These are phyloP conservation scores for Sporothrix pallida DNA, from an alignment of 2,329 filamentous ascomycete genomes.

Conservation along the genomic window DNA sequence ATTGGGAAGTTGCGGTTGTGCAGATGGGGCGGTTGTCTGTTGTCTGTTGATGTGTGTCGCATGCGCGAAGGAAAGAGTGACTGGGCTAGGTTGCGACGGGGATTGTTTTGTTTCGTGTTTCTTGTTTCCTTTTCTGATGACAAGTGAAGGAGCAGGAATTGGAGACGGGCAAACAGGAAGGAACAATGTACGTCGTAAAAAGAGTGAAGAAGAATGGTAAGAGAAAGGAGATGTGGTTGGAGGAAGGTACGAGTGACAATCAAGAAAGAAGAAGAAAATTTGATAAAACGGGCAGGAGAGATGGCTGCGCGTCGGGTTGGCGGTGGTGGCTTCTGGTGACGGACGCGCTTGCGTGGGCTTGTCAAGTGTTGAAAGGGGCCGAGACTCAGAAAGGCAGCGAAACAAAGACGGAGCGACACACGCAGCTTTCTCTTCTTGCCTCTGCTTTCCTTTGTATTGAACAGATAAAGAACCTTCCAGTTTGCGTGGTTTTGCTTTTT, in stretches of 20 bases:
- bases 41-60: slow-evolving; percentile 4
- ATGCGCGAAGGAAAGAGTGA: neutral
- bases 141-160: neutral
- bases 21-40: neutral
- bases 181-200: neutral
- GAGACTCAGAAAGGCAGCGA: neutral
- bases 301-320: slow-evolving; percentile 7
- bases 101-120: slow-evolving; percentile 23
- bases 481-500: slow-evolving; percentile 12
- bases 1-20: neutral
- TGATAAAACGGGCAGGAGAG: neutral
- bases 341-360: slow-evolving; percentile 31
- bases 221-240: slow-evolving; percentile 1
- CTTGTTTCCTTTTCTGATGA: neutral
- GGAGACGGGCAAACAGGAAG: neutral
- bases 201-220: neutral
- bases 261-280: slow-evolving; percentile 16
- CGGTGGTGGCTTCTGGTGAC: slow-evolving; percentile 9
- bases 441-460: neutral
- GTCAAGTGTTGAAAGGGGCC: neutral
- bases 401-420: neutral
- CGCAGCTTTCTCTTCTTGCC: slow-evolving; percentile 22
- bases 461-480: neutral
- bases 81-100: neutral
- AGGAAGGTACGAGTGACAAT: slow-evolving; percentile 11